Percentiles rank a stretch among this genome's conserved stretches.
Conservation (phyloP, 495 filamentous ascomycete species). For the Copromyces sp. region DNA sequence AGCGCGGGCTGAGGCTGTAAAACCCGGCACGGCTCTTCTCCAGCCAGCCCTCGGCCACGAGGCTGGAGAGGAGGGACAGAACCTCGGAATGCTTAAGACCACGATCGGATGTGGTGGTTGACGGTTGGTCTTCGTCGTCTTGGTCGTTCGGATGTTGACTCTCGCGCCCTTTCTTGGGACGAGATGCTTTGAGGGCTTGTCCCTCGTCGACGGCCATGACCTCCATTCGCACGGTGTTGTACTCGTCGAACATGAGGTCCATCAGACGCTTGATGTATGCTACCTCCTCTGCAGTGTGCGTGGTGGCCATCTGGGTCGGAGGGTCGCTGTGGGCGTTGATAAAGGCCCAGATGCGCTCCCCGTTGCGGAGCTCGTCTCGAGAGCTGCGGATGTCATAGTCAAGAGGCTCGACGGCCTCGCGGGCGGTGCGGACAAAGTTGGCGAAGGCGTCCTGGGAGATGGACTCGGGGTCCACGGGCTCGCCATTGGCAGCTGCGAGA, state of each 20-base stretch:
- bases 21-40: constrained; percentile 58
- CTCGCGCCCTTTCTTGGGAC: constrained; percentile 33
- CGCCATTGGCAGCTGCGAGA: constrained; percentile 36
- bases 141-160: constrained; percentile 27
- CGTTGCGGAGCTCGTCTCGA: constrained; percentile 46
- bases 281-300: constrained; percentile 72
- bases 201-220: constrained; percentile 68
- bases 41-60: constrained; percentile 79
- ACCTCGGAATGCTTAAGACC: constrained; percentile 68
- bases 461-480: constrained; percentile 31
- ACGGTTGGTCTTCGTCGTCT: constrained; percentile 24
- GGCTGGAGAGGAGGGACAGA: constrained; percentile 53
- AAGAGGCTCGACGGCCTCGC: constrained; percentile 60
- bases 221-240: constrained; percentile 68
- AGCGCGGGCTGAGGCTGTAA: constrained; percentile 65
- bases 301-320: constrained; percentile 79
- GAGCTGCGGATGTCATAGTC: constrained; percentile 79
- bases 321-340: constrained; percentile 84
- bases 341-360: constrained; percentile 54
- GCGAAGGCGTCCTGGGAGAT: constrained; percentile 59
- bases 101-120: constrained; percentile 18
- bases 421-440: constrained; percentile 57
- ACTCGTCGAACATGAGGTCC: constrained; percentile 82
- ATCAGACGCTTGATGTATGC: constrained; percentile 79
- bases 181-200: constrained; percentile 58